Conservation (phyloP, 164 flowering plant species). For the Sextonia rubra region DNA sequence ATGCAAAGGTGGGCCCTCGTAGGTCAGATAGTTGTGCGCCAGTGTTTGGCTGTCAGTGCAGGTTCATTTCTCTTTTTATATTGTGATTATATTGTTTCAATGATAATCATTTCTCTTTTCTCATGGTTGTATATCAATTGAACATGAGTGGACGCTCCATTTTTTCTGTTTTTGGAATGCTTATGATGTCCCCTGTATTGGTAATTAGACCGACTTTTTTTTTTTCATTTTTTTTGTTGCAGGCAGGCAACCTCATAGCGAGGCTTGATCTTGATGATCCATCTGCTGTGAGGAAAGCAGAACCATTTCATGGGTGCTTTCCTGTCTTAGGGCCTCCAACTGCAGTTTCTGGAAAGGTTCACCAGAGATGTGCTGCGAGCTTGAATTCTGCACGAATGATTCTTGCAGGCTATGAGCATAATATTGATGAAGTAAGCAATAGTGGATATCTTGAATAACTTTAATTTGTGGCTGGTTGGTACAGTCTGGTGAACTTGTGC, state of each 20-base stretch:
- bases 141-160: background rate
- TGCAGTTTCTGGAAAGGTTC: conserved; percentile 93
- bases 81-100: background rate
- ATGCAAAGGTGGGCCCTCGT: too few species aligned
- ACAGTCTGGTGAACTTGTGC: background rate
- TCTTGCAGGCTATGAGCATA: conserved; percentile 95
- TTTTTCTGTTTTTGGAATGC: too few species aligned
- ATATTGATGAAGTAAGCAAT: conserved; percentile 77
- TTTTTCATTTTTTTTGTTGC: conserved; percentile 1
- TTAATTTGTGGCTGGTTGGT: background rate
- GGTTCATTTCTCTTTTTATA: background rate
- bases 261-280: conserved; percentile 97
- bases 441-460: background rate
- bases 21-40: too few species aligned
- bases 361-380: conserved; percentile 96
- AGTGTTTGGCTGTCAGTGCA: background rate
- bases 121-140: background rate
- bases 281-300: conserved; percentile 98
- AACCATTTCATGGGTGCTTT: conserved; percentile 89
- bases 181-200: background rate
- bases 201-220: background rate
- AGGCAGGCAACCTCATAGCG: conserved; percentile 98
- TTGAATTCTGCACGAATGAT: conserved; percentile 90
- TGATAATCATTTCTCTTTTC: background rate
- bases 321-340: conserved; percentile 92